Evolutionary conservation across 352 stramenopile species (phyloP).

Genomic region (Globisporangium canariense): DNA sequence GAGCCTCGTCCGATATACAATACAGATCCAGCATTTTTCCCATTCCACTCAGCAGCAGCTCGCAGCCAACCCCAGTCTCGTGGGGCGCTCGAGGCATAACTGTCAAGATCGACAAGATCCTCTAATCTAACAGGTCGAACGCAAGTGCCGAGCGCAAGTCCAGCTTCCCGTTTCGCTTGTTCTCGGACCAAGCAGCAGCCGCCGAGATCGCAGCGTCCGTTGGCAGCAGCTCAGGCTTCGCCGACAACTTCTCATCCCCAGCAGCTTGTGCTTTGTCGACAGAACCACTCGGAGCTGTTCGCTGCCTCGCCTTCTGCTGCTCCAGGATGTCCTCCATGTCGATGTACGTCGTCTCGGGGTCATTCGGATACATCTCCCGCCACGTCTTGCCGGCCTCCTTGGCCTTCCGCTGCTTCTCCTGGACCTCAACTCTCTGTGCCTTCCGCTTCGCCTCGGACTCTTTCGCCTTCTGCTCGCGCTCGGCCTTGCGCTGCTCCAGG

Average conservation of each 20-base stretch:
- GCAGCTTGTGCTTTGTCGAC: constrained; percentile 16
- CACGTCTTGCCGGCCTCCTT: constrained; percentile 62
- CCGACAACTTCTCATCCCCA: neutral
- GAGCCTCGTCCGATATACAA: constrained; percentile 5
- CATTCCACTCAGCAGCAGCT: neutral
- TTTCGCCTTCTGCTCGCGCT: constrained; percentile 58
- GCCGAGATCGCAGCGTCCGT: constrained; percentile 42
- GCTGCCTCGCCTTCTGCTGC: constrained; percentile 40
- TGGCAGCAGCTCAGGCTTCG: constrained; percentile 22
- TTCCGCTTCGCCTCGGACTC: constrained; percentile 54
- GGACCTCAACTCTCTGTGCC: constrained; percentile 36
- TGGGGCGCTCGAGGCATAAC: neutral
- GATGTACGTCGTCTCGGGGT: constrained; percentile 74
- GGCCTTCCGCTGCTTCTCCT: constrained; percentile 53
- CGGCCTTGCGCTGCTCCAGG: constrained; percentile 61
- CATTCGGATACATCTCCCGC: constrained; percentile 76
- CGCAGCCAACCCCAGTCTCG: neutral
- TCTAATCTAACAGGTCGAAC: constrained; percentile 53
- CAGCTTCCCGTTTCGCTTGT: constrained; percentile 26
- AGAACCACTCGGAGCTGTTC: constrained; percentile 14
- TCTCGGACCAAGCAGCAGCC: constrained; percentile 51
- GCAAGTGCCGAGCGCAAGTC: constrained; percentile 56
- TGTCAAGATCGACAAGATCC: neutral
- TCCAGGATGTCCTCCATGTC: constrained; percentile 69
- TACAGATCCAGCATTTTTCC: neutral